Base-by-base conservation (phyloP, 768 basidiomycete species). In the Mycena sanguinolenta region DNA sequence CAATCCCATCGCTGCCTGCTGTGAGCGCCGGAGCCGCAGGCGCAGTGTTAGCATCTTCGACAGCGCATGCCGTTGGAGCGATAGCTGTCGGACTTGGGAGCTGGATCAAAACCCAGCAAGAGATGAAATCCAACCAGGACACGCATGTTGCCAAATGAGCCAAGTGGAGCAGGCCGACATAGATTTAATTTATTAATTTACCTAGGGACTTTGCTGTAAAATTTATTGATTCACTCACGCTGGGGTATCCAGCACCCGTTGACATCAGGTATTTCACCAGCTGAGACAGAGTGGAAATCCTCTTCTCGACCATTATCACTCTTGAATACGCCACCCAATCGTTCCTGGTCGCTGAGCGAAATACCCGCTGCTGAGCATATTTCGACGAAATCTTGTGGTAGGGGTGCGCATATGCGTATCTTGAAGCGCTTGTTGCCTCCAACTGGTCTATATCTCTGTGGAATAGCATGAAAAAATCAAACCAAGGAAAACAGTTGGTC, bases 51-150 rank as follows among this genome's bases (percentile, higher is more conserved):
- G 93, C 93, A 13, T 88, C 91, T 19, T 86, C 90, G 16, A 90
- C 93, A 17, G 92, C 89, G 17, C 93, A 94, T 73, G 93, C 93
- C 1, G 89, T 92, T 28, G 93, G 93, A 13, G 92, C 92, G 1
- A 90, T 94, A 67, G 93, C 92, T 1, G 87, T 94, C 4, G 92
- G 93, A 3, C 82, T 94, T 36, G 93, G 93, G 1, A 87, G 84
- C 39, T 79, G 85, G 79, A 79, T 90, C 63, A 86, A 88, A 76
- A 82, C 86, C 2, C 80, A 84, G 32, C 85, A 87, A 32, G 85
- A 87, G 54, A 77, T 80, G 27, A 32, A 59, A 46, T n/a, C 23
- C 19, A 19, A 55, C 13, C 57, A 58, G 57, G 36, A 58, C 8
- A 58, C 57, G 17, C 61, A 65, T 36, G 42, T 23, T 46, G 58